Evolutionary conservation across 176 grass and related monocot species (phyloP), one percentile per base, ranked within the genome.

Genomic region (Areca catechu): DNA sequence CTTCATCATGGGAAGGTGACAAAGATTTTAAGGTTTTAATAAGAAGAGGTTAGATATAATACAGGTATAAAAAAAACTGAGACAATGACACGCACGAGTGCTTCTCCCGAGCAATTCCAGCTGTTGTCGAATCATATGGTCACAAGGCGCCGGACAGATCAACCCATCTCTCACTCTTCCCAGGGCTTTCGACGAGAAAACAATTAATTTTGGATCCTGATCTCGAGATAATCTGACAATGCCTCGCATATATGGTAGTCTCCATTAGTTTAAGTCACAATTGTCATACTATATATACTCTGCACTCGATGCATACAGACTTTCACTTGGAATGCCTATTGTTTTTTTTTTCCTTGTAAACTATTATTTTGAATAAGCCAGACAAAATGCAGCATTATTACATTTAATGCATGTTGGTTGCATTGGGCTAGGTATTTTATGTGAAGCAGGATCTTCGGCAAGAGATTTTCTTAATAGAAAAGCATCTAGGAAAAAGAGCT

Each of bases 51-150:
- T 77, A 71, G 60, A 62, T 60, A 77, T 79, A 52, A 70, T 84
- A 84, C 72, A 51, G 62, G 25, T 54, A 49, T 22, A 79, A 93
- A 25, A 93, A 25, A 25, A 75, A 83, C 62, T 66, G 59, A 66
- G 69, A 56, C 58, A 71, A 84, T 84, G 89, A 82, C 20, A 67
- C 84, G 74, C 84, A 95, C 84, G 80, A 95, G 80, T 88, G 89
- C 89, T 76, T 60, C 88, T 95, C 80, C 89, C 81, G 65, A 95
- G 85, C 78, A 82, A 82, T 82, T 89, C 74, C 81, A 95, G 81
- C 75, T 89, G 79, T 71, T 72, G 57, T 50, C 66, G 75, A 80
- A 86, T 83, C 79, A 86, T 74, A 68, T 90, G 53, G n/a, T 16
- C 87, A 80, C 53, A 70, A 80, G 82, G 73, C 51, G 53, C 64